phyloP scores from a whole-genome alignment of 257 asterid genomes.

The Scutellaria galericulata region DNA sequence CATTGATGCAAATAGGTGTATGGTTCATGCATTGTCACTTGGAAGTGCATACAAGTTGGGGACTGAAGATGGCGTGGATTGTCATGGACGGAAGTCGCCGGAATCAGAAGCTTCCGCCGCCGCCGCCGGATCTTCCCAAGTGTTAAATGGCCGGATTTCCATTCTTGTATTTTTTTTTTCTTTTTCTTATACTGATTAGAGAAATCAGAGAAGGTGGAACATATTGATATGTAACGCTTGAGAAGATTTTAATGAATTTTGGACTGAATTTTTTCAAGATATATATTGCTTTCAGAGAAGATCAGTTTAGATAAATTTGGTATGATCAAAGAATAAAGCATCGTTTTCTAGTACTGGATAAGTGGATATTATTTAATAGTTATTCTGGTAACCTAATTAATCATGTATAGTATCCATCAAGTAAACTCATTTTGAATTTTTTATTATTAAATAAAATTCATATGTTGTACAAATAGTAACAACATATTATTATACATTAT shows the following conservation, averaged over 20 bases:
- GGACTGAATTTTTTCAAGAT: not conserved
- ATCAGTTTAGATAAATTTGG: no score
- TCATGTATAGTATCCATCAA: no score
- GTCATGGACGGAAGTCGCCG: conserved; percentile 59
- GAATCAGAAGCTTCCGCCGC: conserved; percentile 69
- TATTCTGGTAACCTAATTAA: no score
- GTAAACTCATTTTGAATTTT: no score
- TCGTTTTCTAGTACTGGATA: no score
- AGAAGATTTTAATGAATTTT: conserved; percentile 12
- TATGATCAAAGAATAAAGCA: not conserved
- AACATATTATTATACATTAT: no score
- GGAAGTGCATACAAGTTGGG: conserved; percentile 83
- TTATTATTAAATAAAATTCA: no score
- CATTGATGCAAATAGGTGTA: conserved; percentile 45
- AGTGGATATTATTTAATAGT: no score
- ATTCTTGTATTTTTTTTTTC: not conserved
- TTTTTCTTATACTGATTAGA: no score
- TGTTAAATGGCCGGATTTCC: conserved; percentile 44
- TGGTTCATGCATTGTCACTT: conserved; percentile 82
- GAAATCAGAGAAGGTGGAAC: not conserved
- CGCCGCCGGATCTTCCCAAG: conserved; percentile 76
- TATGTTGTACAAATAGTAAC: no score
- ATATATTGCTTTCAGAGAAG: not conserved
- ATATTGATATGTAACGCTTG: conserved; percentile 20
- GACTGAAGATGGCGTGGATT: conserved; percentile 74